Percentiles rank a stretch among this genome's conserved stretches.
phyloP scores from a whole-genome alignment of 306 rosid genomes.

The Begonia loranthoides region DNA sequence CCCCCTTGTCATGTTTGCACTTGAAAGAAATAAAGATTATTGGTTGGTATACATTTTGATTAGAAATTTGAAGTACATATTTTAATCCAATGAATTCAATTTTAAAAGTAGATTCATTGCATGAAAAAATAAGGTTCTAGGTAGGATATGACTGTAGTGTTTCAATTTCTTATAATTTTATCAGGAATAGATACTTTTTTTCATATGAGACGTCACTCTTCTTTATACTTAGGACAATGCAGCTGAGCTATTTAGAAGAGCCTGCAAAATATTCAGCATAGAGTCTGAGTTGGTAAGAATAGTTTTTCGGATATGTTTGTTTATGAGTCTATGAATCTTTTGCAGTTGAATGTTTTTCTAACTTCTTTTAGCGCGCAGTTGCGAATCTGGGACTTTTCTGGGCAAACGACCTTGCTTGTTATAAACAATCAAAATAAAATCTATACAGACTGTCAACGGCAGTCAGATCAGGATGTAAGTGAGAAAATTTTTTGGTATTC shows the following conservation, averaged over 20 bases:
- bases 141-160: too few species aligned
- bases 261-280: constrained; percentile 76
- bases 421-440: constrained; percentile 29
- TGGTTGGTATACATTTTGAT: too few species aligned
- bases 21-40: too few species aligned
- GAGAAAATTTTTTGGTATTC: constrained; percentile 1
- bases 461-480: constrained; percentile 71
- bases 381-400: constrained; percentile 89
- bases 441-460: constrained; percentile 44
- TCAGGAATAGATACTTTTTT: too few species aligned
- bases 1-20: too few species aligned
- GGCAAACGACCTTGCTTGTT: constrained; percentile 46
- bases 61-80: too few species aligned
- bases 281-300: constrained; percentile 77
- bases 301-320: constrained; percentile 2
- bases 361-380: constrained; percentile 41
- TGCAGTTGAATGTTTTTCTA: constrained; percentile 12
- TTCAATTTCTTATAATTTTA: too few species aligned
- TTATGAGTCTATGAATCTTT: neutral
- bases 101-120: too few species aligned
- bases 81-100: too few species aligned
- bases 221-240: constrained; percentile 59
- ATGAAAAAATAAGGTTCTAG: too few species aligned
- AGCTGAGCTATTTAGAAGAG: constrained; percentile 65
- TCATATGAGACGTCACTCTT: too few species aligned